Base-by-base conservation (phyloP, 352 stramenopile species). In the Blastocystis sp. region DNA sequence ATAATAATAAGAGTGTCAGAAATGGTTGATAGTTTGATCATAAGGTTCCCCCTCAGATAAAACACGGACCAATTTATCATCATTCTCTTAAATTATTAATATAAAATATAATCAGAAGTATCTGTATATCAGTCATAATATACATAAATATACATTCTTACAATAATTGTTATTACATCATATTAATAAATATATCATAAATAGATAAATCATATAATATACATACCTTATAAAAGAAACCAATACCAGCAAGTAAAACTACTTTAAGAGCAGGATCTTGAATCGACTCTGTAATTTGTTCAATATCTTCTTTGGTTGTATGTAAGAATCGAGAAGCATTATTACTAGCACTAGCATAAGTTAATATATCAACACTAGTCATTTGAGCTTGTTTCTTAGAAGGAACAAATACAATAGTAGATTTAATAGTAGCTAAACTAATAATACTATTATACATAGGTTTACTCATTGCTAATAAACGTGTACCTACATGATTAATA, bases 401-500 rank as follows among this genome's bases (percentile, higher is more conserved):
- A 6, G 92, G 87, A 27, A 95, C 88, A 70, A 96, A 96, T 31
- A 98, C 76, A 7, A 99, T 73, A 0, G 79, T 78, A 23, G 80
- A 81, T 65, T 94, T 90, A 32, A 79, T 79, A 0, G 11, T 41
- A 10, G 25, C 65, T 10, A 42, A 83, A 37, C 80, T 79, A 24
- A 75, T 73, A 4, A 96, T 75, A 11, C 80, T 79, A 69, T 94
- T 94, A 77, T 94, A 98, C 36, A 91, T 75, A 7, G 90, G 89
- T 68, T 96, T 96, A 4, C 82, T 81, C 90, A 99, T 97, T 1
- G 89, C 86, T 59, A 96, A 77, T 68, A 99, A 82, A 3, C 91
- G 76, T 25, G 81, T 88, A 16, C 81, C 81, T 68, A 93, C 94
- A 65, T 96, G 86, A 52, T 86, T 84, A 48, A 94, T 88, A 35